Base-by-base conservation (phyloP, 768 basidiomycete species). In the Trametes elegans region DNA sequence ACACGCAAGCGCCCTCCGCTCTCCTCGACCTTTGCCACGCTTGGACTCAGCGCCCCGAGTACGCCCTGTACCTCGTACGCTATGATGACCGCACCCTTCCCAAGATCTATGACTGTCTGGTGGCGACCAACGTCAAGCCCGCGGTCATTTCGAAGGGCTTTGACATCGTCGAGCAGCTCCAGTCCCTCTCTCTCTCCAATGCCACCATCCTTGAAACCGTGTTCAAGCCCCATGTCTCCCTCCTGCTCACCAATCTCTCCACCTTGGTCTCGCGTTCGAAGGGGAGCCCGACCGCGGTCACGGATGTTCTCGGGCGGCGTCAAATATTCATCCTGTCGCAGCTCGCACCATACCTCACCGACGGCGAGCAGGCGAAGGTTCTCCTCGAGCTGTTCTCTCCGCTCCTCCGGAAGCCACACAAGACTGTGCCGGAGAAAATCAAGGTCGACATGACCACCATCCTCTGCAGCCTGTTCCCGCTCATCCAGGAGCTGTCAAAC, bases 1-100 rank as follows among this genome's bases (percentile, higher is more conserved):
- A 95, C 63, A 91, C 88, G 0, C 96, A 98, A 68, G 80, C 91
- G 0, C 94, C 96, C 0, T 96, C 94, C 0, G 85, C 90, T 0
- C 76, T 96, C 16, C 73, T 99, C 38, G 93, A 97, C 34, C 75
- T 98, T 19, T 89, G 97, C 71, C 79, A 84, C 54, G 73, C 79
- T 6, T 95, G 94, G 89, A 82, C 90, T 0, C 67, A 75, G 14
- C 75, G 80, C 16, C 74, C 73, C 2, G 76, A 83, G 11, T 80
- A 84, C 56, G 76, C 79, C n/a, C 66, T 67, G 8, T 85, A 83
- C 67, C 75, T 98, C 24, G 84, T 87, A 40, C 74, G 81, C 21
- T 88, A 84, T 65, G 88, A 98, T 63, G 61, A 72, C 2, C 75
- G 76, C 5, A 77, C 88, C 1, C 69, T 99, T 13, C 85, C 86